Evolutionary conservation across 306 rosid species (phyloP).

Genomic region (Lotus japonicus): DNA sequence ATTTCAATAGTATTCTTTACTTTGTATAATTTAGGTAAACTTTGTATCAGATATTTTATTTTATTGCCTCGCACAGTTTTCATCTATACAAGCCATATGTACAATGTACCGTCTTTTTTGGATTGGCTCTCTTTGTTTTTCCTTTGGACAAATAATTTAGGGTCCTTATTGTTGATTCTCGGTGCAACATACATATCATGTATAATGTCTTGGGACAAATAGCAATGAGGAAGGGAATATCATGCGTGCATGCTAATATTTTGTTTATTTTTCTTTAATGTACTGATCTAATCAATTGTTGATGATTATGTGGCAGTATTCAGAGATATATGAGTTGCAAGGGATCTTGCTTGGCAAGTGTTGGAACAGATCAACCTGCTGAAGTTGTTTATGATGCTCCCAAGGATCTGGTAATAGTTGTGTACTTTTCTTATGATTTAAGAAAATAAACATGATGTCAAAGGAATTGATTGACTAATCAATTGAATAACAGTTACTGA

Average conservation of each 20-base stretch:
- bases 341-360: slow-evolving; percentile 83
- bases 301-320: slow-evolving; percentile 45
- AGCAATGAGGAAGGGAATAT: not conserved
- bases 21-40: slow-evolving; percentile 8
- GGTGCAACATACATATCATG: not conserved
- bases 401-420: slow-evolving; percentile 58
- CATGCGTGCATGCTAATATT: slow-evolving; percentile 11
- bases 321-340: slow-evolving; percentile 88
- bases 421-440: slow-evolving; percentile 10
- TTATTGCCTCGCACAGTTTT: not conserved
- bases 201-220: slow-evolving; percentile 13
- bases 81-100: not conserved
- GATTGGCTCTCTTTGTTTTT: not conserved
- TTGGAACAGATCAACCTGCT: slow-evolving; percentile 93
- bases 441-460: not conserved
- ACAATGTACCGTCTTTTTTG: not conserved
- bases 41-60: not conserved
- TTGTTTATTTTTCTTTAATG: slow-evolving; percentile 11
- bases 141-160: slow-evolving; percentile 3
- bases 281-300: slow-evolving; percentile 1
- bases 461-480: too few relatives aligned
- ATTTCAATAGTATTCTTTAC: slow-evolving; percentile 1
- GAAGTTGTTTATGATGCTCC: slow-evolving; percentile 90
- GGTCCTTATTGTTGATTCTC: not conserved
- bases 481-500: too few relatives aligned